These are phyloP conservation scores for Porogramme epimiltina DNA, from an alignment of 1,284 basidiomycete genomes.

Conservation along the genomic window DNA sequence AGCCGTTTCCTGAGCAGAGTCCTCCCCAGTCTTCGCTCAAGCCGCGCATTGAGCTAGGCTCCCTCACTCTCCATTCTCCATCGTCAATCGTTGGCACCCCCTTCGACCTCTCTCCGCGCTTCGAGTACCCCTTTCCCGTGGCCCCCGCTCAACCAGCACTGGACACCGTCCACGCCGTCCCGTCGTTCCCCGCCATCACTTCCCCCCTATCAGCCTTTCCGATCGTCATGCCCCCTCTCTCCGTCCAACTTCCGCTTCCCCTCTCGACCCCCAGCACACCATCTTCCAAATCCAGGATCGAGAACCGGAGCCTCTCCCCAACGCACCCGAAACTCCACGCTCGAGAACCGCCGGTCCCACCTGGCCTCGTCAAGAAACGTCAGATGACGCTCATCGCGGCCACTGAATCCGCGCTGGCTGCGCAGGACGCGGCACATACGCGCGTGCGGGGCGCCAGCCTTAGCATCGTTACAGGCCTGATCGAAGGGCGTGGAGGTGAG, in stretches of 20 bases:
- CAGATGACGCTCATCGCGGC: slow-evolving; percentile 5
- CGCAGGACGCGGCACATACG: not conserved
- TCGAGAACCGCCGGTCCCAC: slow-evolving; percentile 32
- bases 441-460: slow-evolving; percentile 11
- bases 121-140: slow-evolving; percentile 37
- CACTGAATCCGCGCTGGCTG: not conserved
- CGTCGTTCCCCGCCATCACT: slow-evolving; percentile 12
- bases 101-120: slow-evolving; percentile 35
- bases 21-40: slow-evolving; percentile 18
- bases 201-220: not conserved
- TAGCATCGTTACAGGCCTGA: slow-evolving; percentile 4
- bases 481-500: too few relatives aligned
- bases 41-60: slow-evolving; percentile 26
- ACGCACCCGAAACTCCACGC: slow-evolving; percentile 27
- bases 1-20: not conserved
- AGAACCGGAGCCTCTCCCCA: slow-evolving; percentile 23
- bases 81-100: slow-evolving; percentile 37
- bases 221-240: not conserved
- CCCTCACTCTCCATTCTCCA: slow-evolving; percentile 34
- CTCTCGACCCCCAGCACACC: not conserved
- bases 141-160: slow-evolving; percentile 4
- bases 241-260: slow-evolving; percentile 1
- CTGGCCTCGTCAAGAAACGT: slow-evolving; percentile 30
- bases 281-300: slow-evolving; percentile 5
- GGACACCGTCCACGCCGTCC: not conserved